Conservation (phyloP, 1,139 yeast species). For the Yamadazyma dushanensis region DNA sequence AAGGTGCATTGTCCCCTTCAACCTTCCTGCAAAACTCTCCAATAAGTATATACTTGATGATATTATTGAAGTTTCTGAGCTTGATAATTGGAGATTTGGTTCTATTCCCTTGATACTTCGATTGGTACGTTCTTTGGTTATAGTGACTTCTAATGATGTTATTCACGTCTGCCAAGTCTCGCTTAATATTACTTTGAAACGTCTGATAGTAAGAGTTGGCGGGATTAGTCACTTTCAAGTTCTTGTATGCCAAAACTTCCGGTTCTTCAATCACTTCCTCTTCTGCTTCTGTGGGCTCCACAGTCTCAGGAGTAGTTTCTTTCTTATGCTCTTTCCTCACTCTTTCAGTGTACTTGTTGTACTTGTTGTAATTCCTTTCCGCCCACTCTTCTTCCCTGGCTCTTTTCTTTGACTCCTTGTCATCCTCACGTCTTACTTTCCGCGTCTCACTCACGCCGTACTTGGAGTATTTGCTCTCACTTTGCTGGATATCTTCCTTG, state of each 20-base stretch:
- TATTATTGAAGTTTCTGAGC: slow-evolving; percentile 85
- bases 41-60: slow-evolving; percentile 84
- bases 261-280: slow-evolving; percentile 10
- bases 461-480: slow-evolving; percentile 30
- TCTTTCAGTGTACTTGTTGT: slow-evolving; percentile 11
- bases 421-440: slow-evolving; percentile 10
- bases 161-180: slow-evolving; percentile 44
- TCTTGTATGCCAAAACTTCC: slow-evolving; percentile 31
- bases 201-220: slow-evolving; percentile 34
- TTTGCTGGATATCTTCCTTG: background rate
- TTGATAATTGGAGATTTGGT: slow-evolving; percentile 81
- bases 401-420: slow-evolving; percentile 4
- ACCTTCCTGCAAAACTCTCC: slow-evolving; percentile 52
- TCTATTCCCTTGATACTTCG: slow-evolving; percentile 61
- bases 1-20: slow-evolving; percentile 44
- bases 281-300: slow-evolving; percentile 5
- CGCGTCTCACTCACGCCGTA: slow-evolving; percentile 20
- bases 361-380: slow-evolving; percentile 8
- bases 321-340: slow-evolving; percentile 6
- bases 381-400: slow-evolving; percentile 8
- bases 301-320: background rate
- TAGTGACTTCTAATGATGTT: slow-evolving; percentile 78
- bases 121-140: slow-evolving; percentile 76
- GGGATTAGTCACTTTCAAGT: slow-evolving; percentile 33
- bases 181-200: slow-evolving; percentile 41